phyloP scores from a whole-genome alignment of 306 rosid genomes.

The Quillaja saponaria region DNA sequence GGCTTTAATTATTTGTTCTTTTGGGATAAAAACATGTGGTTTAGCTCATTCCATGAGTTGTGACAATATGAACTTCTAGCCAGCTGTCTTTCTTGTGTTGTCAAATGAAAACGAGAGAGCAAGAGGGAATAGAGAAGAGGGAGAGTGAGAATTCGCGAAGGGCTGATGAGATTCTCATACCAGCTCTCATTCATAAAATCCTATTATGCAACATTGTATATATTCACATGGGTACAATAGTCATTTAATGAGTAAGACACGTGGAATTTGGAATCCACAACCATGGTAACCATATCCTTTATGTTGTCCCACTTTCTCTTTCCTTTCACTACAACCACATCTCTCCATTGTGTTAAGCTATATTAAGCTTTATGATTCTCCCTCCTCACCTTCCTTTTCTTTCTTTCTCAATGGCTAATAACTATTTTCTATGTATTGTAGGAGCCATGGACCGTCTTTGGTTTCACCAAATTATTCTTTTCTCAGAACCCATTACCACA shows the following conservation, averaged over 20 bases:
- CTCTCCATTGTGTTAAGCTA: conserved; percentile 9
- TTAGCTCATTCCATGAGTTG: too few species aligned
- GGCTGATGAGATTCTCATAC: too few species aligned
- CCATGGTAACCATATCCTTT: conserved; percentile 51
- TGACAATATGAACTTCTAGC: too few species aligned
- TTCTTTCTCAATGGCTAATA: conserved; percentile 48
- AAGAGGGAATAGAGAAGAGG: too few species aligned
- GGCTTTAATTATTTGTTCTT: too few species aligned
- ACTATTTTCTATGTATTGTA: conserved; percentile 34
- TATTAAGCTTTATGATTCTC: conserved; percentile 24
- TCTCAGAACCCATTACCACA: conserved; percentile 44
- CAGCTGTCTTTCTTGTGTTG: too few species aligned
- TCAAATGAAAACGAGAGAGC: too few species aligned
- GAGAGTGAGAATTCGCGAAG: too few species aligned
- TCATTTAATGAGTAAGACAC: conserved; percentile 27
- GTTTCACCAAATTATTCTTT: conserved; percentile 71
- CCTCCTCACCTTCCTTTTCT: conserved; percentile 15
- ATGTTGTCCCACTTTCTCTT: conserved; percentile 42
- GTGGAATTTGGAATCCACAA: conserved; percentile 40
- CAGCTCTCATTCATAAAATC: too few species aligned
- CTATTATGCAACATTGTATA: too few species aligned
- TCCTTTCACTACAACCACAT: conserved; percentile 36
- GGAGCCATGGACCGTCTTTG: conserved; percentile 77
- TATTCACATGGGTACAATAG: conserved; percentile 30
- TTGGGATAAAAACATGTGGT: too few species aligned